Conservation (phyloP, 2,329 filamentous ascomycete genomes). For the Sclerotinia sclerotiorum region DNA sequence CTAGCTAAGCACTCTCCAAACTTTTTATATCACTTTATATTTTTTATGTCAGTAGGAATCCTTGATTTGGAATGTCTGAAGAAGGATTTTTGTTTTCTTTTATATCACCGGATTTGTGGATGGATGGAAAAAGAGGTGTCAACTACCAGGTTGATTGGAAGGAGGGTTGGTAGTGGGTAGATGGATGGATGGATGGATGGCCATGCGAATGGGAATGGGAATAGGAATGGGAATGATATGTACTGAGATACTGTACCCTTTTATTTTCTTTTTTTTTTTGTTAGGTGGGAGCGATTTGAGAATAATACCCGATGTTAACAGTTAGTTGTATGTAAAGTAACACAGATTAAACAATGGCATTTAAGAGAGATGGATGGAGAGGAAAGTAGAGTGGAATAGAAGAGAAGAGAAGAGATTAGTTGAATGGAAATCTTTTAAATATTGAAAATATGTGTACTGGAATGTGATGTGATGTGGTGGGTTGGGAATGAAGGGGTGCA, state of each 20-base stretch:
- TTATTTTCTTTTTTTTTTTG: constrained; percentile 1
- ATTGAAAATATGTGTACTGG: background rate
- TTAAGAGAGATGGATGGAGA: background rate
- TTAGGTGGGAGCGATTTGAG: constrained; percentile 19
- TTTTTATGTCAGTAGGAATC: constrained; percentile 10
- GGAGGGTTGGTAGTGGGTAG: background rate
- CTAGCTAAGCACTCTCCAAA: constrained; percentile 14
- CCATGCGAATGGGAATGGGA: background rate
- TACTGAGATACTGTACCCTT: constrained; percentile 2
- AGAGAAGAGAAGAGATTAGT: background rate
- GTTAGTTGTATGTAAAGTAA: constrained; percentile 11
- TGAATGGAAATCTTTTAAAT: constrained; percentile 5
- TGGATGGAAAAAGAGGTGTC: background rate
- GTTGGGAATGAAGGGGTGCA: background rate
- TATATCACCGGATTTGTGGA: background rate
- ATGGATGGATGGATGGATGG: background rate
- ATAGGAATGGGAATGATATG: constrained; percentile 14
- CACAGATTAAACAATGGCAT: constrained; percentile 5
- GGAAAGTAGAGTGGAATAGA: background rate
- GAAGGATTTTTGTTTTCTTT: constrained; percentile 1
- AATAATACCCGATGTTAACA: constrained; percentile 14
- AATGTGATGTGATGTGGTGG: background rate
- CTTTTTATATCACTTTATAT: constrained; percentile 10
- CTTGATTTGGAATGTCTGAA: background rate
- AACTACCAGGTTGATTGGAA: background rate